Conservation (phyloP, 192 early-diverging fungal species). For the Entomortierella lignicola region DNA sequence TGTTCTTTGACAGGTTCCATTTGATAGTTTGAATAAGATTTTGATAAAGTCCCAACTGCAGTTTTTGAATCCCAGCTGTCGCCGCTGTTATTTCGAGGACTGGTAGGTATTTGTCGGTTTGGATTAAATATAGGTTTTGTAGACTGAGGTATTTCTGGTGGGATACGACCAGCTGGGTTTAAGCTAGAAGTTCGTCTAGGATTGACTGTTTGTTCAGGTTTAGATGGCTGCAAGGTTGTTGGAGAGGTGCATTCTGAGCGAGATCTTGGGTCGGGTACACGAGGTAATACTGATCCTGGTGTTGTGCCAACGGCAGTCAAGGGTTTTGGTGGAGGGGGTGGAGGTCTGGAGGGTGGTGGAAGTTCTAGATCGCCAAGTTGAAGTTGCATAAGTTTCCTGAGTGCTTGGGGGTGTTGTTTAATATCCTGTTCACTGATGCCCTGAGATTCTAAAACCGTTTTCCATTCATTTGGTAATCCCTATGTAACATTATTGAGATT, state of each 20-base stretch:
- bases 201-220: slow-evolving; percentile 17
- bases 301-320: background rate
- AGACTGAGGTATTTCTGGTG: slow-evolving; percentile 18
- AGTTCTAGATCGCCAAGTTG: slow-evolving; percentile 58
- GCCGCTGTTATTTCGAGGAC: slow-evolving; percentile 26
- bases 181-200: slow-evolving; percentile 45
- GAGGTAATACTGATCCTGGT: slow-evolving; percentile 12
- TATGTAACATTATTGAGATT: no score
- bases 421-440: slow-evolving; percentile 62
- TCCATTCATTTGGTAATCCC: slow-evolving; percentile 64
- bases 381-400: slow-evolving; percentile 61
- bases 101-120: slow-evolving; percentile 11
- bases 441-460: slow-evolving; percentile 51
- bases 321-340: slow-evolving; percentile 32
- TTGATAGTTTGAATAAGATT: slow-evolving; percentile 9
- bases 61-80: slow-evolving; percentile 41
- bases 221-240: background rate
- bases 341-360: slow-evolving; percentile 41
- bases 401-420: slow-evolving; percentile 58
- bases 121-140: background rate
- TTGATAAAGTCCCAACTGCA: slow-evolving; percentile 17
- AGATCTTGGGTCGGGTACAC: slow-evolving; percentile 6
- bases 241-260: slow-evolving; percentile 17
- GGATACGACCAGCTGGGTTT: slow-evolving; percentile 27
- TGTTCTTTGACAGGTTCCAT: slow-evolving; percentile 31